Conservation (phyloP, 2,329 filamentous ascomycete species). For the Akanthomyces muscarius region DNA sequence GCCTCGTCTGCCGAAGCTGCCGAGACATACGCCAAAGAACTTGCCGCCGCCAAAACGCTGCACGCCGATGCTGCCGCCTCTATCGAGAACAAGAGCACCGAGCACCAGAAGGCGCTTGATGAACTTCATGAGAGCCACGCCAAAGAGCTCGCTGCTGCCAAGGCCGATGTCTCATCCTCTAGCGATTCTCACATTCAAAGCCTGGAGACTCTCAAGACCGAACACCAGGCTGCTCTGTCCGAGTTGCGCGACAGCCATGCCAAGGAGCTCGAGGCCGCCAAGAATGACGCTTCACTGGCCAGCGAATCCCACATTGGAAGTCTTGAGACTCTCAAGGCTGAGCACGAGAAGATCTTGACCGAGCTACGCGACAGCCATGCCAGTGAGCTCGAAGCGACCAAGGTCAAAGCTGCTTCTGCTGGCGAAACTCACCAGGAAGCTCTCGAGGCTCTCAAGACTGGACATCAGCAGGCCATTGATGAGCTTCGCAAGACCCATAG, state of each 20-base stretch:
- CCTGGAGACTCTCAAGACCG: constrained; percentile 37
- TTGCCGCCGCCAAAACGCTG: constrained; percentile 41
- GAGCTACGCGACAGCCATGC: constrained; percentile 37
- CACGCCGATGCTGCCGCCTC: constrained; percentile 42
- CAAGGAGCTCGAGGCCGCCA: constrained; percentile 55
- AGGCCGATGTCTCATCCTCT: constrained; percentile 33
- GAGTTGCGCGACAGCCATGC: constrained; percentile 54
- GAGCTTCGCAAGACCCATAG: constrained; percentile 32
- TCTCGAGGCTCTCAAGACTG: constrained; percentile 37
- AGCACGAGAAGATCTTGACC: constrained; percentile 48
- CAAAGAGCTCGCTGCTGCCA: constrained; percentile 54
- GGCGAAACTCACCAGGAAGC: constrained; percentile 25
- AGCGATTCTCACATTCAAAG: constrained; percentile 26
- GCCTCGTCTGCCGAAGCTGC: constrained; percentile 33
- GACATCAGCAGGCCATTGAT: constrained; percentile 48
- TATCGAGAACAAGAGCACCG: constrained; percentile 47
- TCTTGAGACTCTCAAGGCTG: constrained; percentile 54
- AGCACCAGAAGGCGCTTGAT: constrained; percentile 52
- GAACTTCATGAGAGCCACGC: constrained; percentile 54
- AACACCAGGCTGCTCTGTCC: constrained; percentile 27
- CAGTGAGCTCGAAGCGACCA: constrained; percentile 40
- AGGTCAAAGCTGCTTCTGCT: constrained; percentile 29
- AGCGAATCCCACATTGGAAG: constrained; percentile 46
- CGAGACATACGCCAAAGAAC: constrained; percentile 38
- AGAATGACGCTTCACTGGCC: constrained; percentile 47